Evolutionary conservation across 1,284 basidiomycete species (phyloP), one percentile per base, ranked within the genome.

Genomic region (Tilletia caries): DNA sequence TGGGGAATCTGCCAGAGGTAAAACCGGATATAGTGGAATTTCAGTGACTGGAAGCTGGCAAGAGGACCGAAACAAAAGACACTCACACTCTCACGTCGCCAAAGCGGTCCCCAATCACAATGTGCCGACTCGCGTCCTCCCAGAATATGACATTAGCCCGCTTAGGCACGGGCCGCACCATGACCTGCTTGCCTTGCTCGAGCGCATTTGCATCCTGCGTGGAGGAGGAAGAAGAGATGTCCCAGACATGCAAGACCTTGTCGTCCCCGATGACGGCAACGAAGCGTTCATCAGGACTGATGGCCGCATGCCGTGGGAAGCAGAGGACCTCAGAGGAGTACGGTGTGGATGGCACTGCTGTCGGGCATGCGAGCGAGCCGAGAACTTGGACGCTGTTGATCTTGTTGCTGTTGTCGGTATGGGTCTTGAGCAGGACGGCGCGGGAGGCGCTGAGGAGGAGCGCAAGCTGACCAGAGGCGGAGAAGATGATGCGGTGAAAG

Each of bases 211-310:
- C 27, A 12, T 1, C 60, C 37, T 15, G 69, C 68, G 0, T 67
- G 58, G 3, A 67, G 50, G 41, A 66, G 34, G 27, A 70, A n/a
- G n/a, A n/a, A n/a, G n/a, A 41, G 67, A 25, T 62, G 66, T 73
- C 70, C 76, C 76, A 81, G 5, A 81, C 75, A 29, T 77, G 76
- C 50, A 81, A 67, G 46, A 73, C 71, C 68, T 81, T 81, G 73
- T 81, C 79, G 72, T 81, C 79, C 32, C 78, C 79, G 3, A 77
- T 77, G 13, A 79, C 67, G 5, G 78, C 79, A 23, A 79, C 32
- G 32, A 20, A 37, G 12, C 33, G 27, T 12, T 62, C 32, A n/a
- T 62, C 58, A 3, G 32, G 58, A 23, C 58, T 62, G 58, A 62
- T 34, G 58, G 58, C 58, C 4, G 58, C 58, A 23, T 62, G 58